Conservation (phyloP, 2,329 filamentous ascomycete species). For the Cladophialophora yegresii region DNA sequence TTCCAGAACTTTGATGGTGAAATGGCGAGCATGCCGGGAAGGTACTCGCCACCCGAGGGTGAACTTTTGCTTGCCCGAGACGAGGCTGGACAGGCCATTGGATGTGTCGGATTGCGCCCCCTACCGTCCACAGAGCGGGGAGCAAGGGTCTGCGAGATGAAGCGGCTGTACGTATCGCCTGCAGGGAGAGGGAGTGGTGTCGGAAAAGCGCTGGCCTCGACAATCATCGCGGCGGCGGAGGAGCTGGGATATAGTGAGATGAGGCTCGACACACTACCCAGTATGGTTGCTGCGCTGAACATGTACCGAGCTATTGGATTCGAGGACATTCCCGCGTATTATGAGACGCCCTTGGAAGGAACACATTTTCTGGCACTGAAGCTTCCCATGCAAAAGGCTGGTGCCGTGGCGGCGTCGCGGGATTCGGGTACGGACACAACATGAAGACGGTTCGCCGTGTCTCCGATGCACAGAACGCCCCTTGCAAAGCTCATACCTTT, state of each 20-base stretch:
- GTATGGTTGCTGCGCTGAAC: constrained; percentile 54
- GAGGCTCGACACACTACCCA: constrained; percentile 58
- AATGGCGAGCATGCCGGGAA: constrained; percentile 56
- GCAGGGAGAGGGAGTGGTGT: constrained; percentile 53
- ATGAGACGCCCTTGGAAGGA: constrained; percentile 57
- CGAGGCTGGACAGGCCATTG: constrained; percentile 26
- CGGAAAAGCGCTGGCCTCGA: constrained; percentile 52
- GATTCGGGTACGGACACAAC: neutral
- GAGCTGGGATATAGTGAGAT: constrained; percentile 55
- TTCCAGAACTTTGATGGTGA: constrained; percentile 60
- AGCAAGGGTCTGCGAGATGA: constrained; percentile 54
- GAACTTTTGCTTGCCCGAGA: constrained; percentile 52
- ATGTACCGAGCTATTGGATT: constrained; percentile 58
- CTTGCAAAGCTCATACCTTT: neutral
- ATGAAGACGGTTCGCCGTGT: neutral
- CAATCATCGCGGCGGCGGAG: constrained; percentile 50
- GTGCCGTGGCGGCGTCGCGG: neutral
- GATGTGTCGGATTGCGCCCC: constrained; percentile 34
- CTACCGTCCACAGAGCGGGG: constrained; percentile 9
- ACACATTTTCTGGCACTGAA: constrained; percentile 55
- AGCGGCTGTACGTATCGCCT: constrained; percentile 57
- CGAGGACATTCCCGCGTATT: constrained; percentile 55
- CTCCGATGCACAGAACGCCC: neutral
- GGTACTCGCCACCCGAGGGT: constrained; percentile 53
- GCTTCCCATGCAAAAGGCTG: constrained; percentile 10